Percentiles rank a stretch among this genome's conserved stretches.
Evolutionary conservation across 2,329 filamentous ascomycete species (phyloP).

Genomic region (Beauveria pseudobassiana): DNA sequence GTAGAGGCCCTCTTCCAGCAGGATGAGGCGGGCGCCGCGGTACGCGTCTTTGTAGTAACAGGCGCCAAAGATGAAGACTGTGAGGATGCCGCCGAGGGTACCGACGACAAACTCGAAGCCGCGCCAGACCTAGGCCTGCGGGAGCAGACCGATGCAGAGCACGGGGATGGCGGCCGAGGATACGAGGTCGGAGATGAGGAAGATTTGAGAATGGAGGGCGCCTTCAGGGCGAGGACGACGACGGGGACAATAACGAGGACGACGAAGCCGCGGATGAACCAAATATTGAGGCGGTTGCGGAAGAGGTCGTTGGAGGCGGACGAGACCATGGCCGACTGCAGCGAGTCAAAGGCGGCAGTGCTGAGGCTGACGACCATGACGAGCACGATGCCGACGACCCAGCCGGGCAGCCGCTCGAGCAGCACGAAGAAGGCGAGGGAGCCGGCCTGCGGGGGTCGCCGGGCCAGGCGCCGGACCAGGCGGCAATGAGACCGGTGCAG

Average conservation of each 20-base stretch:
- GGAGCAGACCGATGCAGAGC: constrained; percentile 62
- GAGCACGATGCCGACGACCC: constrained; percentile 76
- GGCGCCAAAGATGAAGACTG: constrained; percentile 73
- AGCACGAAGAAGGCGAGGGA: constrained; percentile 71
- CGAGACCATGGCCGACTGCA: constrained; percentile 81
- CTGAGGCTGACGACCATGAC: constrained; percentile 74
- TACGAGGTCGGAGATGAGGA: constrained; percentile 73
- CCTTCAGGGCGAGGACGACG: constrained; percentile 65
- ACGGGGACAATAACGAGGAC: constrained; percentile 67
- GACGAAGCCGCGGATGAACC: constrained; percentile 62
- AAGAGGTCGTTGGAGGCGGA: constrained; percentile 78
- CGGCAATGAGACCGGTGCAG: constrained; percentile 64
- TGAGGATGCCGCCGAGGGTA: constrained; percentile 68
- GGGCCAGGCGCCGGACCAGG: constrained; percentile 67
- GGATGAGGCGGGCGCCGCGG: constrained; percentile 58
- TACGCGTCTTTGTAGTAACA: constrained; percentile 66
- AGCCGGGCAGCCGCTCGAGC: constrained; percentile 62
- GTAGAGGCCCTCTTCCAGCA: constrained; percentile 68
- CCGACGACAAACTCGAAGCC: constrained; percentile 76
- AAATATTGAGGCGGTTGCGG: constrained; percentile 71
- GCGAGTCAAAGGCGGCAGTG: constrained; percentile 70
- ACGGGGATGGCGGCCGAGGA: constrained; percentile 70
- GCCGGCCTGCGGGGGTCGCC: constrained; percentile 48
- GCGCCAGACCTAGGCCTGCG: constrained; percentile 67
- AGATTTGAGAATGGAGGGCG: constrained; percentile 74